These are phyloP conservation scores for peach (Prunus persica) DNA, from an alignment of 306 rosid genomes.

Conservation along the genomic window DNA sequence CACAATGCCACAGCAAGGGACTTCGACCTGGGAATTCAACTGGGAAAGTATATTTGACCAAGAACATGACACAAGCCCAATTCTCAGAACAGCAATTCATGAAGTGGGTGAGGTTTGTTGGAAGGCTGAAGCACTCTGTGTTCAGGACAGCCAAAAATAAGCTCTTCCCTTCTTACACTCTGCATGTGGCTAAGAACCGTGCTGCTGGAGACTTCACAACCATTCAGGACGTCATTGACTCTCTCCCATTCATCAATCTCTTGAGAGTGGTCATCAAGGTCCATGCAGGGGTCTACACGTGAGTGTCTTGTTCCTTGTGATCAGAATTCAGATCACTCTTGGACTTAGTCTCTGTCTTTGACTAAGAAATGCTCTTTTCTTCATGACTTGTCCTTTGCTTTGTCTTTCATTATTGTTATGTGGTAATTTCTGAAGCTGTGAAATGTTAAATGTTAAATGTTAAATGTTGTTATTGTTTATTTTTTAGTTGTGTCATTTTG, in stretches of 20 bases:
- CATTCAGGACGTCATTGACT: constrained; percentile 82
- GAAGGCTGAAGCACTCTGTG: constrained; percentile 68
- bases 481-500: too few species aligned
- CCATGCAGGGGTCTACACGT: constrained; percentile 92
- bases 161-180: constrained; percentile 76
- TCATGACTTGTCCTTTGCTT: not conserved
- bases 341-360: constrained; percentile 15
- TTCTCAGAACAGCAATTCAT: constrained; percentile 74
- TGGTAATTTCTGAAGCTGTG: not conserved
- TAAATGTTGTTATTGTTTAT: not conserved
- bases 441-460: not conserved
- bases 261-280: constrained; percentile 88
- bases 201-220: constrained; percentile 59
- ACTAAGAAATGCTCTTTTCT: constrained; percentile 7
- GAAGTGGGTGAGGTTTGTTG: constrained; percentile 86
- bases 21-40: constrained; percentile 33
- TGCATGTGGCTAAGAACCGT: constrained; percentile 60
- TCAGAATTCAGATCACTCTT: not conserved
- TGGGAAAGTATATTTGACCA: constrained; percentile 15
- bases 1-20: constrained; percentile 58
- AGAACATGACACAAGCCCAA: constrained; percentile 45
- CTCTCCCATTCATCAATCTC: constrained; percentile 74
- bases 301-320: constrained; percentile 25
- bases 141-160: constrained; percentile 69
- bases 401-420: not conserved